Percentiles rank a stretch among this genome's conserved stretches.
Conservation (phyloP, 257 asterid species). For the Schizonepeta tenuifolia region DNA sequence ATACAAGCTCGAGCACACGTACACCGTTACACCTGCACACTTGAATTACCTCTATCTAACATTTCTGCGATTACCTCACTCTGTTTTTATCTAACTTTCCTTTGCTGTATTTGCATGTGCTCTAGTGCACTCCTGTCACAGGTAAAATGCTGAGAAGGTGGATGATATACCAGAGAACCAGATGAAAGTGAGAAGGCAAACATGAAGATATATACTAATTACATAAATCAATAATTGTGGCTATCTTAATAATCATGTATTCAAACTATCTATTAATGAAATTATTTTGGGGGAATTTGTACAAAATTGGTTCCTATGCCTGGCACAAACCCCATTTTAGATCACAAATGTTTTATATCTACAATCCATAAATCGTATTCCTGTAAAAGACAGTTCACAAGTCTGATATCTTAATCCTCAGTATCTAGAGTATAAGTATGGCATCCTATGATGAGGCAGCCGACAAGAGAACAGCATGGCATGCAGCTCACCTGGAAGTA, state of each 20-base stretch:
- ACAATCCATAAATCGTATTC: neutral
- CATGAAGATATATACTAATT: neutral
- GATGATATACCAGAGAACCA: constrained; percentile 11
- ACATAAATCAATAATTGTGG: neutral
- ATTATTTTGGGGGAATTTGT: neutral
- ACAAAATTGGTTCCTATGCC: neutral
- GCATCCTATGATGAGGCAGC: neutral
- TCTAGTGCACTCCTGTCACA: neutral
- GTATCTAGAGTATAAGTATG: no score
- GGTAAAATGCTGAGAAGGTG: constrained; percentile 7
- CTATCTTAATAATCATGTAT: neutral
- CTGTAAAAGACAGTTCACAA: neutral
- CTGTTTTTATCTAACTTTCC: neutral
- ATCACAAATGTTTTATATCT: neutral
- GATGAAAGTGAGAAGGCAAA: constrained; percentile 10
- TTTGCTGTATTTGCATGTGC: constrained; percentile 12
- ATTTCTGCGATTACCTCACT: neutral
- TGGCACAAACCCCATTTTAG: neutral
- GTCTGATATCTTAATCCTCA: neutral
- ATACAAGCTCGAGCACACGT: neutral
- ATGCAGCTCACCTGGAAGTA: neutral
- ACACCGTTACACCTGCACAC: neutral
- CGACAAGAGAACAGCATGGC: neutral
- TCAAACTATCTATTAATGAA: neutral
- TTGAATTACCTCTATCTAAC: neutral